Evolutionary conservation across 169 alveolate genomes (phyloP).

Genomic region (Cryptosporidium canis): DNA sequence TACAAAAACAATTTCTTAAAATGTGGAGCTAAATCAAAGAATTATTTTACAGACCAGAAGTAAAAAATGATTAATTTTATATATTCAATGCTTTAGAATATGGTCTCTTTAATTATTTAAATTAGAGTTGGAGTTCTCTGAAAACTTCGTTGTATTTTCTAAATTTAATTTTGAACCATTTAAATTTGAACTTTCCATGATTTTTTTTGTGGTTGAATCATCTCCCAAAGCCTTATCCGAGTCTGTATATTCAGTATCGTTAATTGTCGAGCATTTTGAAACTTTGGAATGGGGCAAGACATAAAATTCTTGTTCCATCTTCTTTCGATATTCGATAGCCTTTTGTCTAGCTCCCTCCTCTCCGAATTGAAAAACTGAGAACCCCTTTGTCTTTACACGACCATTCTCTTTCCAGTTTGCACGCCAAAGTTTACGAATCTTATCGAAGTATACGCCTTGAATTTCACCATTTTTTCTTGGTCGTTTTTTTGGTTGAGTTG

Average conservation of each 20-base stretch:
- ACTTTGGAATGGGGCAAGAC: conserved; percentile 7
- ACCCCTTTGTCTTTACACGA: conserved; percentile 77
- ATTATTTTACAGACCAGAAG: neutral
- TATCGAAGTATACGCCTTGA: conserved; percentile 79
- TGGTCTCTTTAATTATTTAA: neutral
- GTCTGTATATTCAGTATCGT: neutral
- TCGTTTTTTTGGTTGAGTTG: conserved; percentile 42
- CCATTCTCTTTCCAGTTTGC: conserved; percentile 80
- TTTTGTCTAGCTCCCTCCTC: conserved; percentile 71
- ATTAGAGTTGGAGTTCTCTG: conserved; percentile 6
- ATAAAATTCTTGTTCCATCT: conserved; percentile 62
- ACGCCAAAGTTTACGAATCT: conserved; percentile 75
- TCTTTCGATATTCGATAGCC: conserved; percentile 68
- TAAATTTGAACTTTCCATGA: neutral
- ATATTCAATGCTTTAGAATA: neutral
- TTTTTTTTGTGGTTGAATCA: neutral
- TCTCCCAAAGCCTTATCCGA: neutral
- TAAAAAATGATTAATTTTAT: neutral
- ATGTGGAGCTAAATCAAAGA: neutral
- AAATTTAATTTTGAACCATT: neutral
- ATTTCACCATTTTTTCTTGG: conserved; percentile 64
- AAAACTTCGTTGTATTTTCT: neutral
- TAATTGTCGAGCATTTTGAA: neutral
- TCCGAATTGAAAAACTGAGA: conserved; percentile 71
- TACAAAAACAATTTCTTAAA: conserved; percentile 29